phyloP scores from a whole-genome alignment of 2,329 filamentous ascomycete species.

The Aspergillus fumigatiaffinis region DNA sequence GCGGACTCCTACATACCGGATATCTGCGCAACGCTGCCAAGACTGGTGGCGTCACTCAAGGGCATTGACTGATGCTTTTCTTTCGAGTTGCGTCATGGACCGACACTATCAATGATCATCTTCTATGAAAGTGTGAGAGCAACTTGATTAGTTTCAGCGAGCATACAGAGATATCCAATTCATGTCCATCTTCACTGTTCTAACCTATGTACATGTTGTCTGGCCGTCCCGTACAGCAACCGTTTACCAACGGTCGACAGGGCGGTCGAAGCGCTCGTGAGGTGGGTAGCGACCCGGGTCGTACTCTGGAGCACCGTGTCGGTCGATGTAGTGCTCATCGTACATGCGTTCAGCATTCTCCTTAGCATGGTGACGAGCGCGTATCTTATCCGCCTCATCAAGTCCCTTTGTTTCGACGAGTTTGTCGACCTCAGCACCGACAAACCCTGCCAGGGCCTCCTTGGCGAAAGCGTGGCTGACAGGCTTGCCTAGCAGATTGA shows the following conservation, averaged over 20 bases:
- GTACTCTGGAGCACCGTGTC: conserved; percentile 47
- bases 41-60: neutral
- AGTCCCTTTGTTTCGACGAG: conserved; percentile 68
- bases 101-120: neutral
- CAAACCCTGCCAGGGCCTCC: conserved; percentile 68
- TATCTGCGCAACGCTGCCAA: neutral
- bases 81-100: neutral
- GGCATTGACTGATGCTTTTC: neutral
- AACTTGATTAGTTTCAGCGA: neutral
- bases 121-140: neutral
- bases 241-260: conserved; percentile 19
- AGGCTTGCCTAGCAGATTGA: conserved; percentile 54
- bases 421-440: conserved; percentile 71
- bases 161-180: neutral
- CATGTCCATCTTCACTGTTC: conserved; percentile 5
- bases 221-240: neutral
- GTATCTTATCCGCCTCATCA: conserved; percentile 55
- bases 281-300: conserved; percentile 44
- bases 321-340: conserved; percentile 56
- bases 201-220: neutral
- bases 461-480: conserved; percentile 74
- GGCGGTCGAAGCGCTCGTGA: conserved; percentile 27
- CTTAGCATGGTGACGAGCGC: conserved; percentile 57
- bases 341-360: conserved; percentile 58
- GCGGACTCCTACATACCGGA: conserved; percentile 17